These are phyloP conservation scores for Westerdykella aurantiaca DNA, from an alignment of 2,329 filamentous ascomycete genomes.

Conservation along the genomic window DNA sequence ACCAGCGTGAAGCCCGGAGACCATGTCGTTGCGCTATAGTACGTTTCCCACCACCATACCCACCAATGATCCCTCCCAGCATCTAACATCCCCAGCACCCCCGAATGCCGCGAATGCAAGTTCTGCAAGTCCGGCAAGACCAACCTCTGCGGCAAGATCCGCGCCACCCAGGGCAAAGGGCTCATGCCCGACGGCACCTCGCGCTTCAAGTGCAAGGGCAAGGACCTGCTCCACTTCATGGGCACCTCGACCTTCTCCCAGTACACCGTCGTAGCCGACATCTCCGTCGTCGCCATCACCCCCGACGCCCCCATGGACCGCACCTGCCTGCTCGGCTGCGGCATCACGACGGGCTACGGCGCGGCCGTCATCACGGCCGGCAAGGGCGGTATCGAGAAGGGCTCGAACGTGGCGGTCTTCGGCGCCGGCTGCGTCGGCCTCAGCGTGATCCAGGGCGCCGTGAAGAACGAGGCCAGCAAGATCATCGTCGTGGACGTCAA, in stretches of 20 bases:
- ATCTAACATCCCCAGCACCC: conserved; percentile 59
- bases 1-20: conserved; percentile 91
- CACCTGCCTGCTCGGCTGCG: conserved; percentile 91
- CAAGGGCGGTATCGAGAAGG: conserved; percentile 64
- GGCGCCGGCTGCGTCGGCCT: conserved; percentile 94
- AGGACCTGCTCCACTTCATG: conserved; percentile 98
- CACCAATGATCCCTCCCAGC: neutral
- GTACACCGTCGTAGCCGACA: conserved; percentile 97
- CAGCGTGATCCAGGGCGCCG: conserved; percentile 89
- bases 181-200: conserved; percentile 96
- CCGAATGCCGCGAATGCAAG: conserved; percentile 96
- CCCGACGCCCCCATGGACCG: conserved; percentile 89
- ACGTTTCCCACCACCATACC: conserved; percentile 10
- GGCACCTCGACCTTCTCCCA: conserved; percentile 98
- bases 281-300: conserved; percentile 92
- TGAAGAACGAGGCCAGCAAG: conserved; percentile 71
- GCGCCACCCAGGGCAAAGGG: conserved; percentile 89
- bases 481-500: conserved; percentile 81
- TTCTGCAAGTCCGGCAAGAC: conserved; percentile 99
- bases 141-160: conserved; percentile 98
- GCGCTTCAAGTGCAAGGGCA: conserved; percentile 89
- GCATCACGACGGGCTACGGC: conserved; percentile 97
- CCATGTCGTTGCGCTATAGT: conserved; percentile 58
- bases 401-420: conserved; percentile 85
- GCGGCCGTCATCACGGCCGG: conserved; percentile 90